phyloP scores from a whole-genome alignment of 106 monocot genomes.

The Phalaenopsis equestris region DNA sequence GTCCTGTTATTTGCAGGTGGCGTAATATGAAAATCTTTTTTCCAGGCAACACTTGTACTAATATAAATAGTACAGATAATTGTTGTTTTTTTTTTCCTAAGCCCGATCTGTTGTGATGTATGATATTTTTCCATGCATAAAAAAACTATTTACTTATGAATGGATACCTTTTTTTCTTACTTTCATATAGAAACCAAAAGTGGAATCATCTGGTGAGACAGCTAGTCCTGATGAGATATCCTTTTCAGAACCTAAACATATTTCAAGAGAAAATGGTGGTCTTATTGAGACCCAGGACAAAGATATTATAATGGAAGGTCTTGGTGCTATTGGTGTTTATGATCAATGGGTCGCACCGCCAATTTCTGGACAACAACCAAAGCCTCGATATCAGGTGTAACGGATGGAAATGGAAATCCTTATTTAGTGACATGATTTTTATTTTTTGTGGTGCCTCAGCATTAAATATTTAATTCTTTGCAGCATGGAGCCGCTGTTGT shows the following conservation, averaged over 20 bases:
- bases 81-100: neutral
- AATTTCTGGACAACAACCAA: slow-evolving; percentile 71
- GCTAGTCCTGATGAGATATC: slow-evolving; percentile 26
- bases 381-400: slow-evolving; percentile 76
- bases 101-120: neutral
- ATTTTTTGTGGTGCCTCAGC: neutral
- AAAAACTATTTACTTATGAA: neutral
- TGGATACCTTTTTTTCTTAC: slow-evolving; percentile 3
- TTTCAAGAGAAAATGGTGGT: slow-evolving; percentile 65
- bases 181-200: slow-evolving; percentile 38
- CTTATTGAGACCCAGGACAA: slow-evolving; percentile 66
- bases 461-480: slow-evolving; percentile 12
- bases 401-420: neutral
- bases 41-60: neutral
- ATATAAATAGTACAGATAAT: neutral
- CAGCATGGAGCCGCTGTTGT: slow-evolving; percentile 94
- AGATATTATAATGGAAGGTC: slow-evolving; percentile 73
- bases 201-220: slow-evolving; percentile 23
- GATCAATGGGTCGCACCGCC: slow-evolving; percentile 84
- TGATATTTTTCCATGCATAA: neutral
- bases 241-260: slow-evolving; percentile 52
- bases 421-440: neutral
- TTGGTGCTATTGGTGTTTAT: slow-evolving; percentile 63
- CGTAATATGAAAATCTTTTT: neutral
- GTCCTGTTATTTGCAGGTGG: neutral